Conservation (phyloP, 2,329 filamentous ascomycete species). For the Emydomyces testavorans region DNA sequence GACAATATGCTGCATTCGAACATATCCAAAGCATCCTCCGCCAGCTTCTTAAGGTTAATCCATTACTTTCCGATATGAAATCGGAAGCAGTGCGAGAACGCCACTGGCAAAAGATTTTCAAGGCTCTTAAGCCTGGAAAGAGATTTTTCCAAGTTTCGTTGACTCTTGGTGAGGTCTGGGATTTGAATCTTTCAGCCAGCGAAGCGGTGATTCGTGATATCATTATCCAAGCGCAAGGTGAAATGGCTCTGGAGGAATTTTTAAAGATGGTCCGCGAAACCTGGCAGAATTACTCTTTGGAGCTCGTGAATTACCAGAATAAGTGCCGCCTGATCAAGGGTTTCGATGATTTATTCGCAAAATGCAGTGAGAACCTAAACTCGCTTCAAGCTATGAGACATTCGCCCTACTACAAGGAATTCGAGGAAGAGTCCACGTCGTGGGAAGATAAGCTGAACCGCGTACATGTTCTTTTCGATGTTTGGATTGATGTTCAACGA, state of each 20-base stretch:
- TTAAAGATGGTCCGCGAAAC: conserved; percentile 90
- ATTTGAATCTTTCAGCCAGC: conserved; percentile 77
- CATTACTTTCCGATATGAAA: conserved; percentile 77
- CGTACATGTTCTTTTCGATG: conserved; percentile 93
- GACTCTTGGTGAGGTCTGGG: conserved; percentile 98
- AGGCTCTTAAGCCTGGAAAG: conserved; percentile 81
- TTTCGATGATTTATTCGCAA: conserved; percentile 96
- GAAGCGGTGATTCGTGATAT: conserved; percentile 85
- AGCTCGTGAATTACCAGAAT: conserved; percentile 94
- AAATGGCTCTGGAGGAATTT: conserved; percentile 98
- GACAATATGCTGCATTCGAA: conserved; percentile 98
- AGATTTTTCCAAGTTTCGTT: conserved; percentile 88
- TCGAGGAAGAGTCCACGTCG: conserved; percentile 88
- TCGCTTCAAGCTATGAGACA: conserved; percentile 97
- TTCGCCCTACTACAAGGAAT: conserved; percentile 98
- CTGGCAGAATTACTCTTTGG: conserved; percentile 89
- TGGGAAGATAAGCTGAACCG: conserved; percentile 99
- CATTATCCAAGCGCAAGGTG: conserved; percentile 88
- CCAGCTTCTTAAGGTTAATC: conserved; percentile 81
- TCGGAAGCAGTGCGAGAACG: conserved; percentile 92
- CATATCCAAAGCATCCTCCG: conserved; percentile 88
- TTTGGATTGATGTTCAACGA: conserved; percentile 99
- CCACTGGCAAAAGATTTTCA: conserved; percentile 98
- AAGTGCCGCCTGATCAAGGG: conserved; percentile 95
- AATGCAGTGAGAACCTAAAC: conserved; percentile 96